Percentiles rank a stretch among this genome's conserved stretches.
Conservation (phyloP, 1,284 basidiomycete species). For the Mycosarcoma maydis region DNA sequence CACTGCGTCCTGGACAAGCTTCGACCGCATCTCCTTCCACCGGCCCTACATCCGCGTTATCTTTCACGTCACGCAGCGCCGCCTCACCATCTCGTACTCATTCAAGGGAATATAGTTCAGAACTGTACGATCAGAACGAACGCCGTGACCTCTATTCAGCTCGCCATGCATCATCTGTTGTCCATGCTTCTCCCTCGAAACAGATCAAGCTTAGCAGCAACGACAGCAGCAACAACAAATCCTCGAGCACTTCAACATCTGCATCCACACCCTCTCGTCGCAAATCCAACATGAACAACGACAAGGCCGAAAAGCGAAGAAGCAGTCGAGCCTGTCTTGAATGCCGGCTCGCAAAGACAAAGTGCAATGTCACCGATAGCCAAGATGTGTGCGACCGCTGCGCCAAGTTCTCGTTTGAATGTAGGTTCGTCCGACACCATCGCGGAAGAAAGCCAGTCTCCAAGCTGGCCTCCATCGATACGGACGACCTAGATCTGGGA, state of each 20-base stretch:
- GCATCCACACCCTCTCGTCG: constrained; percentile 4
- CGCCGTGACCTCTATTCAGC: neutral
- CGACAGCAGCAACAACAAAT: constrained; percentile 2
- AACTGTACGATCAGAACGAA: constrained; percentile 22
- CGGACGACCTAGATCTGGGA: constrained; percentile 19
- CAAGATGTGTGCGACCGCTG: constrained; percentile 42
- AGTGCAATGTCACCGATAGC: constrained; percentile 33
- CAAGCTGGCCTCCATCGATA: constrained; percentile 37
- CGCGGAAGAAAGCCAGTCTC: constrained; percentile 40
- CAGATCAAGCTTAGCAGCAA: constrained; percentile 2
- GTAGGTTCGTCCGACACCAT: constrained; percentile 41
- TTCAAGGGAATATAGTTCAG: constrained; percentile 9
- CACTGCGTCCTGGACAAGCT: constrained; percentile 12
- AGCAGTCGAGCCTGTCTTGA: constrained; percentile 45
- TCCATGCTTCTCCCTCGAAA: constrained; percentile 13
- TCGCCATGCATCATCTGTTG: neutral
- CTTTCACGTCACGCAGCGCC: neutral
- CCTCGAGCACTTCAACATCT: constrained; percentile 1
- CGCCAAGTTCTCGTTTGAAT: constrained; percentile 42
- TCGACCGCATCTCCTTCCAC: neutral
- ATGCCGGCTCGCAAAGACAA: constrained; percentile 45
- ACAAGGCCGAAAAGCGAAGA: constrained; percentile 37
- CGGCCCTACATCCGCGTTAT: neutral
- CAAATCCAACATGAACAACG: constrained; percentile 30
- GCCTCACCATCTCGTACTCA: constrained; percentile 3